Conservation (phyloP, 805 yeast species). For the Danielozyma ontarioensis region DNA sequence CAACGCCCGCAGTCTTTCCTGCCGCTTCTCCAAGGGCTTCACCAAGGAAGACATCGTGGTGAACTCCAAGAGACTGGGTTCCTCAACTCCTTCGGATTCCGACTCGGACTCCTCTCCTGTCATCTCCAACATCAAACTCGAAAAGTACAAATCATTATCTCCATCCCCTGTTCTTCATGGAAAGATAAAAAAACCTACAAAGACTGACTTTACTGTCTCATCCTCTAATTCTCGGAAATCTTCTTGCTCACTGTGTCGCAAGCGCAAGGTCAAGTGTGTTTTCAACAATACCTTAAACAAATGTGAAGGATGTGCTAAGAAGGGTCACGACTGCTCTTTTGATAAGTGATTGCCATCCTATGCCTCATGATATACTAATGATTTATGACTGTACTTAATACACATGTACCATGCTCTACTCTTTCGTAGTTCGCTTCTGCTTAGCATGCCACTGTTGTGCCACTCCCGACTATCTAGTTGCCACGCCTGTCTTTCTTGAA, state of each 20-base stretch:
- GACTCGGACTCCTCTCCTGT: background rate
- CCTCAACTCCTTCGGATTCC: background rate
- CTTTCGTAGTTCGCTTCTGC: too few species aligned
- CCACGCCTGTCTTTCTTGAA: too few species aligned
- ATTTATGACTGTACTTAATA: too few species aligned
- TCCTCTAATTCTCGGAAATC: conserved; percentile 22
- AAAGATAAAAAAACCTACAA: background rate
- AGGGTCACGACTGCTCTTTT: conserved; percentile 30
- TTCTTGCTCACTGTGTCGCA: conserved; percentile 36
- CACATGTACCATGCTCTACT: too few species aligned
- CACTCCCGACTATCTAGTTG: too few species aligned
- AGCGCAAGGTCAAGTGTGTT: conserved; percentile 40
- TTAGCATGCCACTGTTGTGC: too few species aligned
- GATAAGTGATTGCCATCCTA: conserved; percentile 7
- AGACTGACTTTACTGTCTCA: background rate
- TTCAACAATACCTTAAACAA: conserved; percentile 21
- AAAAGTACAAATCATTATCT: too few species aligned
- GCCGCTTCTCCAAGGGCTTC: conserved; percentile 60
- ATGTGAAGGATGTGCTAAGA: conserved; percentile 39
- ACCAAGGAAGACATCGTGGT: conserved; percentile 54
- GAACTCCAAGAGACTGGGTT: conserved; percentile 20
- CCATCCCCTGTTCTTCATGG: background rate
- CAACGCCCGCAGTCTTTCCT: conserved; percentile 36
- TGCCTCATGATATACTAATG: background rate
- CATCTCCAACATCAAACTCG: background rate